A percentile compares a stretch with the other conserved stretches of the same genome.
phyloP scores from a whole-genome alignment of 1,139 yeast genomes.

The Taphrina populina region DNA sequence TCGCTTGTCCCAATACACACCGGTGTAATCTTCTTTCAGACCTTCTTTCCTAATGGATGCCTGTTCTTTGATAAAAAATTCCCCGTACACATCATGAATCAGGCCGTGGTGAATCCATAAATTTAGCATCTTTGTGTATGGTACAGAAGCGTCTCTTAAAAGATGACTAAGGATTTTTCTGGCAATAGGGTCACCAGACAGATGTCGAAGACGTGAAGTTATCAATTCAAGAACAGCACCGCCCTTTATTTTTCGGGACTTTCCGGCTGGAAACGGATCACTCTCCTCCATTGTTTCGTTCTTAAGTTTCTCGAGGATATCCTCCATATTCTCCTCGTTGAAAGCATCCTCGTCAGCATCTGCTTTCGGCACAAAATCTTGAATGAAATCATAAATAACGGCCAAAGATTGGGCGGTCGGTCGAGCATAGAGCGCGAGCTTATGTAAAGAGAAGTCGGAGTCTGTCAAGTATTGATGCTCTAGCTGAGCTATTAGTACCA shows the following conservation, averaged over 20 bases:
- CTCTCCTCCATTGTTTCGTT: slow-evolving; percentile 40
- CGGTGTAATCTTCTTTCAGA: slow-evolving; percentile 53
- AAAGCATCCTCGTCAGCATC: slow-evolving; percentile 38
- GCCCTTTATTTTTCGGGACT: slow-evolving; percentile 39
- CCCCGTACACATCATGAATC: slow-evolving; percentile 76
- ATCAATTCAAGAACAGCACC: slow-evolving; percentile 56
- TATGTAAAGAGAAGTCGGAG: slow-evolving; percentile 52
- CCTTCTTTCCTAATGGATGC: slow-evolving; percentile 48
- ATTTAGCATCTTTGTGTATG: slow-evolving; percentile 68
- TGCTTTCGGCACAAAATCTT: slow-evolving; percentile 42
- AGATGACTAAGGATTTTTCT: slow-evolving; percentile 54
- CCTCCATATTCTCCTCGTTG: slow-evolving; percentile 44
- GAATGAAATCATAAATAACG: slow-evolving; percentile 60
- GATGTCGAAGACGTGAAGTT: slow-evolving; percentile 56
- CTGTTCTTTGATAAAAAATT: slow-evolving; percentile 64
- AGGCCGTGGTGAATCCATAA: slow-evolving; percentile 76
- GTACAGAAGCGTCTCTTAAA: slow-evolving; percentile 60
- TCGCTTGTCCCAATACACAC: slow-evolving; percentile 84
- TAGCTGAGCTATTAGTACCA: slow-evolving; percentile 52
- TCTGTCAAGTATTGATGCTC: slow-evolving; percentile 57
- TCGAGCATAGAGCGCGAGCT: slow-evolving; percentile 50
- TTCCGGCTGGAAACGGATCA: slow-evolving; percentile 38
- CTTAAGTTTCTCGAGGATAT: slow-evolving; percentile 41
- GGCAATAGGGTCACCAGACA: slow-evolving; percentile 67
- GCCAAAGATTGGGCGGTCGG: slow-evolving; percentile 49